phyloP scores from a whole-genome alignment of 441 rosid genomes.

The Adansonia gregorii region DNA sequence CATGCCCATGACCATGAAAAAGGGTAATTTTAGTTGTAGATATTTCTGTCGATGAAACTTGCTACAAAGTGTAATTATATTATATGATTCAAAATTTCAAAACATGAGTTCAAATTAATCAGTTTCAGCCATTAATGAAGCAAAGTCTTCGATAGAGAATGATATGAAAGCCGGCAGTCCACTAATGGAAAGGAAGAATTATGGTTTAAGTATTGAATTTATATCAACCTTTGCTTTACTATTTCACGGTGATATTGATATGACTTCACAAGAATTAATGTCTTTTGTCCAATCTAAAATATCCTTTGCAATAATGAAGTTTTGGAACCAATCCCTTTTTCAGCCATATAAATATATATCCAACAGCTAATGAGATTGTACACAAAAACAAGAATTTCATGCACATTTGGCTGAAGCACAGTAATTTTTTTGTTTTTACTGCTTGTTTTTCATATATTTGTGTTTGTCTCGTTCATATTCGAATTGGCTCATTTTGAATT shows the following conservation, averaged over 20 bases:
- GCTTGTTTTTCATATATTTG: not conserved
- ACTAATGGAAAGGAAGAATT: slow-evolving; percentile 1
- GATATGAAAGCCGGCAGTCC: not conserved
- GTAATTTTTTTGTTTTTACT: not conserved
- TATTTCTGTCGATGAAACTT: not conserved
- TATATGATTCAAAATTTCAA: slow-evolving; percentile 7
- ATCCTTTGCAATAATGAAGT: slow-evolving; percentile 3
- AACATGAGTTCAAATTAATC: not conserved
- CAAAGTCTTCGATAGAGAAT: not conserved
- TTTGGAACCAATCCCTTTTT: not conserved
- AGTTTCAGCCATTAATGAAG: not conserved
- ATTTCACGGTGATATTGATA: slow-evolving; percentile 18
- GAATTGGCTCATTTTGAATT: not conserved
- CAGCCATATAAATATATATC: not conserved
- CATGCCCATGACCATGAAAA: not conserved
- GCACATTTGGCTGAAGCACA: not conserved
- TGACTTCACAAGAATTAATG: slow-evolving; percentile 17
- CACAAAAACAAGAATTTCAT: not conserved
- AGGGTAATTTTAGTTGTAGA: not conserved
- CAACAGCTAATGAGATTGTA: slow-evolving; percentile 1
- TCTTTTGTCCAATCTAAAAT: not conserved
- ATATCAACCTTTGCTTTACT: not conserved
- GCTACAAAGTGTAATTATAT: not conserved
- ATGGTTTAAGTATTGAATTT: not conserved
- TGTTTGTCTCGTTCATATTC: not conserved